Evolutionary conservation across 257 asterid species (phyloP).

Genomic region (Nicotiana undulata): DNA sequence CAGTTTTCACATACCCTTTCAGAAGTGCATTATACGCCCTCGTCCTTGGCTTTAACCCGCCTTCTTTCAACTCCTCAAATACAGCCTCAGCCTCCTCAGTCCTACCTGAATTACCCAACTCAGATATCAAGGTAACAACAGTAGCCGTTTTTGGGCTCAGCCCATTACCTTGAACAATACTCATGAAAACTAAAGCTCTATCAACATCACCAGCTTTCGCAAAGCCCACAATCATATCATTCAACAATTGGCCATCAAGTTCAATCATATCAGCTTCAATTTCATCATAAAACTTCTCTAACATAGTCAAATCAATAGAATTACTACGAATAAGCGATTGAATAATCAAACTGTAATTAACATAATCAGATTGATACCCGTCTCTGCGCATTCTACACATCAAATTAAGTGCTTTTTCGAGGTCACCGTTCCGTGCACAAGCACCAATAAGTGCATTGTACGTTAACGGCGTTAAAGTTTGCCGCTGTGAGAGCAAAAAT

Average conservation of each 20-base stretch:
- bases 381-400: constrained; percentile 81
- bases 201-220: constrained; percentile 70
- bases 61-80: constrained; percentile 88
- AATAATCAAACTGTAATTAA: constrained; percentile 78
- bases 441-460: constrained; percentile 95
- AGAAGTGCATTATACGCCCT: constrained; percentile 89
- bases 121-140: constrained; percentile 46
- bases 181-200: constrained; percentile 56
- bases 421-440: constrained; percentile 82
- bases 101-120: constrained; percentile 72
- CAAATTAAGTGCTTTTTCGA: constrained; percentile 79
- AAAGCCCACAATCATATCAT: constrained; percentile 70
- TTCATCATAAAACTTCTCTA: constrained; percentile 61
- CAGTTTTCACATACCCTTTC: constrained; percentile 75
- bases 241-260: constrained; percentile 69
- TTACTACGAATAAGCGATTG: constrained; percentile 64
- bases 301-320: constrained; percentile 38
- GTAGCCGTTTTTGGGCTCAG: constrained; percentile 67
- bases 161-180: constrained; percentile 73
- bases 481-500: constrained; percentile 75
- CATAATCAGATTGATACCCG: constrained; percentile 80
- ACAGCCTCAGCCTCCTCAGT: constrained; percentile 90
- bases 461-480: constrained; percentile 69
- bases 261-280: constrained; percentile 73
- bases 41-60: constrained; percentile 71